These are phyloP conservation scores for Suillus lakei DNA, from an alignment of 768 basidiomycete species.

Conservation along the genomic window DNA sequence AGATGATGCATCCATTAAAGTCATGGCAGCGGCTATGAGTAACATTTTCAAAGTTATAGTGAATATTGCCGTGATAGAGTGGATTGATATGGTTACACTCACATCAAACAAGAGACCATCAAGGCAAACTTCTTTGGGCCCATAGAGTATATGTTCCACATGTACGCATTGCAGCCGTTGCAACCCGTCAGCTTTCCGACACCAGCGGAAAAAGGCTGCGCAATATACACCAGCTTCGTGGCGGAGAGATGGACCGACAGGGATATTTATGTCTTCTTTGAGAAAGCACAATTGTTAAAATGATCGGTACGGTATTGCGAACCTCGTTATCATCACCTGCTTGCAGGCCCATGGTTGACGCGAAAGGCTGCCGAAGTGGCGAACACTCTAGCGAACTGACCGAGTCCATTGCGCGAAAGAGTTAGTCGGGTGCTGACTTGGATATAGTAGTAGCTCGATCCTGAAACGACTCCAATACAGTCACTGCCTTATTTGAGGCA, in stretches of 20 bases:
- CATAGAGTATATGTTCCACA: not conserved
- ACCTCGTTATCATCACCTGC: not conserved
- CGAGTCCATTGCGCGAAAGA: not conserved
- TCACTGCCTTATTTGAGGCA: not conserved
- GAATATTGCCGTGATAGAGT: not conserved
- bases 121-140: not conserved
- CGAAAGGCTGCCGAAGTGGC: not conserved
- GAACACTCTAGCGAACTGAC: not conserved
- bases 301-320: not conserved
- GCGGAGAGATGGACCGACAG: not conserved
- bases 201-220: not conserved
- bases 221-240: not conserved
- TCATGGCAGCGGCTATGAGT: not conserved
- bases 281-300: not conserved
- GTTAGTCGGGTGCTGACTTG: not conserved
- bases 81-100: not conserved
- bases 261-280: not conserved
- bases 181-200: not conserved
- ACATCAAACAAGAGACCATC: not conserved
- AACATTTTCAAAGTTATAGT: not conserved
- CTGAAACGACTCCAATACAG: not conserved
- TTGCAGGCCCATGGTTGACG: not conserved
- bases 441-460: not conserved
- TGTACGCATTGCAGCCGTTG: not conserved
- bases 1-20: not conserved